Base-by-base conservation (phyloP, 768 basidiomycete genomes). In the Hygrocybe punicea region DNA sequence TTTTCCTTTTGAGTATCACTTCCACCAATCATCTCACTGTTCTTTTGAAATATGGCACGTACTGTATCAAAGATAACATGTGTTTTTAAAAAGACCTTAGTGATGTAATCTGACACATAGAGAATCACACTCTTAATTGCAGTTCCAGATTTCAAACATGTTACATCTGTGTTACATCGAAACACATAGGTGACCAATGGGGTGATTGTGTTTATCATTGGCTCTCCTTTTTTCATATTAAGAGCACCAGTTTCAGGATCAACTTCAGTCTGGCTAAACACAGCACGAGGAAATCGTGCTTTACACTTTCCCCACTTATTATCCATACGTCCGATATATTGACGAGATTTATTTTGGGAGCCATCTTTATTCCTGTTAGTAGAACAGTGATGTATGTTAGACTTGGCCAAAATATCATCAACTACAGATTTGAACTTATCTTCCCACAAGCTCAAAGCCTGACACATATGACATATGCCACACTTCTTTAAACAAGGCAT, bases 51-150 rank as follows among this genome's bases (percentile, higher is more conserved):
- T 11, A 71, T 59, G 9, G 29, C 53, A 4, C 53, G 39, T 8
- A 73, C 60, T 14, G 64, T 51, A 17, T 72, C 67, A 63, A 76
- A 73, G 9, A 74, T 65, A 29, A 11, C 69, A 61, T 74, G 51
- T 4, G 72, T 76, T 42, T 73, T 75, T 4, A 76, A 40, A 3
- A 51, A 33, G 1, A 58, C 34, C 56, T 78, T 77, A 1, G 72
- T 72, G 6, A 76, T 65, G 53, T 76, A 77, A 57, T 77, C 72
- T 13, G 73, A 68, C 0, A 75, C 62, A 64, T 76, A 73, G 14
- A 63, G 56, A 1, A 70, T 60, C 3, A 71, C 62, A 11, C 67
- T 65, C 25, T 72, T 72, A 1, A 78, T 63, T 1, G 70, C 67
- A 14, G 75, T 76, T 7, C 75, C 73, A 25, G 73, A 74, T 10